phyloP scores from a whole-genome alignment of 176 grass and related monocot species.

The Lolium perenne region DNA sequence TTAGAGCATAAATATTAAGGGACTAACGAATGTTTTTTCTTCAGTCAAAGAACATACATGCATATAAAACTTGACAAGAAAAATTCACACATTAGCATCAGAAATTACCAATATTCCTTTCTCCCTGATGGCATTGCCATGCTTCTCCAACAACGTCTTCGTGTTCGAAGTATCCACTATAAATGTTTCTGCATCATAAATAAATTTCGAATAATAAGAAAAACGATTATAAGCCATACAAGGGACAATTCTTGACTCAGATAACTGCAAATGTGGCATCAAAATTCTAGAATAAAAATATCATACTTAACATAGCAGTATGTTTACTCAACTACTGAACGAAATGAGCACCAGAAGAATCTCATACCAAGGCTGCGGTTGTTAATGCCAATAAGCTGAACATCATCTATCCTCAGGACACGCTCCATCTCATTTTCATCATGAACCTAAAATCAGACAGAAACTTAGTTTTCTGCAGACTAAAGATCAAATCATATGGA shows the following conservation, averaged over 20 bases:
- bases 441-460: conserved; percentile 69
- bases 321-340: background rate
- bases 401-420: conserved; percentile 70
- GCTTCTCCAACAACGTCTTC: conserved; percentile 58
- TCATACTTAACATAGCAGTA: background rate
- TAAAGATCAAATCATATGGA: conserved; percentile 15
- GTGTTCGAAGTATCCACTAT: too few species aligned
- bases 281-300: background rate
- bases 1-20: background rate
- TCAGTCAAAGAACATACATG: conserved; percentile 1
- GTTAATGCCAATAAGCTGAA: conserved; percentile 97
- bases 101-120: conserved; percentile 77
- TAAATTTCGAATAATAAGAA: too few species aligned
- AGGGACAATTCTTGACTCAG: background rate
- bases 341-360: conserved; percentile 36
- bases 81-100: background rate
- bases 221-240: background rate
- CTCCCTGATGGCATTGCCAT: conserved; percentile 60
- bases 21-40: background rate
- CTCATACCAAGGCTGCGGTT: conserved; percentile 85
- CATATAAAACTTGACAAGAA: background rate
- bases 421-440: conserved; percentile 89
- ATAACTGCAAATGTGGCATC: background rate
- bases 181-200: too few species aligned
- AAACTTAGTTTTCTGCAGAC: conserved; percentile 15